A percentile compares a stretch with the other conserved stretches of the same genome.
Evolutionary conservation across 352 stramenopile species (phyloP).

Genomic region (Phytophthora palmivora): DNA sequence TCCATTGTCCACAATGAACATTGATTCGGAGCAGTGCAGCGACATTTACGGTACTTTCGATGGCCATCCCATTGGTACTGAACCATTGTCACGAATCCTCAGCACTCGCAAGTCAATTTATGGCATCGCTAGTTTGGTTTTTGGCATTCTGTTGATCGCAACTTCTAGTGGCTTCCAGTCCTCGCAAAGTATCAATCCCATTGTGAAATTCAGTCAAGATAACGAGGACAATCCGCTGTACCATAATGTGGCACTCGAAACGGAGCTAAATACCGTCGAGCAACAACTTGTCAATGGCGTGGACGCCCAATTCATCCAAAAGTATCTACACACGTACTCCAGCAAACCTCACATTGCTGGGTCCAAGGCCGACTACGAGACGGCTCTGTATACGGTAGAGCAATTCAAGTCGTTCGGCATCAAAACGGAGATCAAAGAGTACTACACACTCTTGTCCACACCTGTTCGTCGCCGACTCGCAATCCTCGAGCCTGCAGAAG

Average conservation of each 20-base stretch:
- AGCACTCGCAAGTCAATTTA: constrained; percentile 14
- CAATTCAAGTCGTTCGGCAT: constrained; percentile 65
- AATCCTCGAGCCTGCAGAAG: constrained; percentile 46
- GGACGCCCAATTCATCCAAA: constrained; percentile 35
- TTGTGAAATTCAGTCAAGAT: constrained; percentile 2
- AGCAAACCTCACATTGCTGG: constrained; percentile 53
- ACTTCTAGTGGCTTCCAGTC: constrained; percentile 13
- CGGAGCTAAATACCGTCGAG: constrained; percentile 29
- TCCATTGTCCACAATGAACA: constrained; percentile 22
- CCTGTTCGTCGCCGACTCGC: constrained; percentile 49
- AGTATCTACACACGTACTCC: constrained; percentile 60
- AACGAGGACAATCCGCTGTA: constrained; percentile 6
- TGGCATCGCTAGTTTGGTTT: constrained; percentile 29
- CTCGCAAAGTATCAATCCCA: constrained; percentile 11
- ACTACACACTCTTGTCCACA: constrained; percentile 74
- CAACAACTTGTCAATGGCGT: constrained; percentile 42
- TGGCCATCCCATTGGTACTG: constrained; percentile 11
- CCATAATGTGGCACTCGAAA: constrained; percentile 28
- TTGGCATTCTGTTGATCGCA: constrained; percentile 41
- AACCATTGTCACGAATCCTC: not conserved
- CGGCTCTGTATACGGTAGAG: constrained; percentile 55
- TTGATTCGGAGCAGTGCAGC: constrained; percentile 23
- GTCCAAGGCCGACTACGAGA: constrained; percentile 58
- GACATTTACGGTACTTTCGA: constrained; percentile 65
- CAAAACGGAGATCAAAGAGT: constrained; percentile 65